A percentile compares a stretch with the other conserved stretches of the same genome.
phyloP scores from a whole-genome alignment of 768 basidiomycete genomes.

The Inosperma sp. region DNA sequence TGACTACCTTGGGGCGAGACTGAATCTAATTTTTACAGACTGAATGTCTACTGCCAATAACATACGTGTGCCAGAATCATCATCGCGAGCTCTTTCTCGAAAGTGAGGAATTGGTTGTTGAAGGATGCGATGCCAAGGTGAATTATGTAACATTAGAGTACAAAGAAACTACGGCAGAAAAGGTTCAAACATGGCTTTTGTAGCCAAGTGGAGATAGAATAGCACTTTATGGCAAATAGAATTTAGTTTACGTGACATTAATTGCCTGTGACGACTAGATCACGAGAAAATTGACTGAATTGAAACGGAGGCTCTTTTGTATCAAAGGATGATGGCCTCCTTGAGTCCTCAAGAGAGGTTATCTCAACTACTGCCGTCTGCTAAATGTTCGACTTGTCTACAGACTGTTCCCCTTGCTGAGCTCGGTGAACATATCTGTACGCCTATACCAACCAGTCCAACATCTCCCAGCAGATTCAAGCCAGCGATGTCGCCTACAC shows the following conservation, averaged over 20 bases:
- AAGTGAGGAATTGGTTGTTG: too few species aligned
- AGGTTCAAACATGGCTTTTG: not conserved
- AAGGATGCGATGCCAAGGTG: not conserved
- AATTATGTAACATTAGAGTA: not conserved
- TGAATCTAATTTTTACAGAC: too few species aligned
- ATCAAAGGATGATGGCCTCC: slow-evolving; percentile 24
- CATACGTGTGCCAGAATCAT: too few species aligned
- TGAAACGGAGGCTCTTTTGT: not conserved
- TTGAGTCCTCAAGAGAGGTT: slow-evolving; percentile 37
- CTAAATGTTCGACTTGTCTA: slow-evolving; percentile 81
- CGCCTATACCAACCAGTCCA: slow-evolving; percentile 41
- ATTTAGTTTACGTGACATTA: too few species aligned
- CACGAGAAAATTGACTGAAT: too few species aligned
- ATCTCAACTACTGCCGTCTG: slow-evolving; percentile 75
- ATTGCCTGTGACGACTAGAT: too few species aligned
- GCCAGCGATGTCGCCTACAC: slow-evolving; percentile 18
- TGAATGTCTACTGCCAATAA: too few species aligned
- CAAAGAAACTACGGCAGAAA: not conserved
- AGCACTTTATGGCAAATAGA: too few species aligned
- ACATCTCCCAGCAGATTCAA: slow-evolving; percentile 26
- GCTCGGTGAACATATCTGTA: slow-evolving; percentile 78
- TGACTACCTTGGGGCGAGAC: too few species aligned
- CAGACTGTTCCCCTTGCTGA: slow-evolving; percentile 64
- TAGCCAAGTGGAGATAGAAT: too few species aligned
- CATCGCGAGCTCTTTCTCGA: too few species aligned